Base-by-base conservation (phyloP, 2,329 filamentous ascomycete species). In the Xylaria sp. region DNA sequence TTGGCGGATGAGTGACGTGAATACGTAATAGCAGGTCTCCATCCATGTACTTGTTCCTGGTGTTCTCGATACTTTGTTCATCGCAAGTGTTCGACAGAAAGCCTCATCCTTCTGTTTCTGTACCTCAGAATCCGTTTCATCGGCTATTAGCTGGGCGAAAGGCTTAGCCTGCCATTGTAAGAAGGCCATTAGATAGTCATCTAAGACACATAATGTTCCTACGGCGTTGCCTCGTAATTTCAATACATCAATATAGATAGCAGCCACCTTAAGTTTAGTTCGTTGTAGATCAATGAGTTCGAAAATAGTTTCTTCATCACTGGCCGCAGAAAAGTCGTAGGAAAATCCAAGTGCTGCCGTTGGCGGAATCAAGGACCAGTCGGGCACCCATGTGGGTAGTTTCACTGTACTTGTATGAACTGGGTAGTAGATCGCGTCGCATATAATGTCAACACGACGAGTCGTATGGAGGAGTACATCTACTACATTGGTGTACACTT, bases 151-250 rank as follows among this genome's bases (percentile, higher is more conserved):
- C 49, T 6, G 6, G 7, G 28, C 49, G 15, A 54, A 33, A 36
- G 28, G 49, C 15, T 54, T 33, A 6, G 77, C 74, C 28, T 77
- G 71, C 79, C 78, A 81, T 17, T 80, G 74, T 2, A 79, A 49
- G 53, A 81, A 81, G 0, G 78, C 78, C 75, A 79, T 80, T n/a
- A 81, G 71, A 28, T 74, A 78, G 49, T 80, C 76, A 7, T 74
- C 74, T 5, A 74, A 5, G 0, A 65, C 73, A 56, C 74, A 78
- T 0, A 75, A 67, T 1, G 76, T 77, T 1, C 74, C 75, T 23
- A 80, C 76, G 1, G 76, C 67, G 17, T 75, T 73, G 1, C 77
- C 77, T 15, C 64, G 63, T 1, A 20, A 40, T 2, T 56, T 46
- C 40, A 80, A 60, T 0, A 54, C 73, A 26, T 77, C 79, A 3